phyloP scores from a whole-genome alignment of 1,284 basidiomycete genomes.

The Microbotryum saponariae region DNA sequence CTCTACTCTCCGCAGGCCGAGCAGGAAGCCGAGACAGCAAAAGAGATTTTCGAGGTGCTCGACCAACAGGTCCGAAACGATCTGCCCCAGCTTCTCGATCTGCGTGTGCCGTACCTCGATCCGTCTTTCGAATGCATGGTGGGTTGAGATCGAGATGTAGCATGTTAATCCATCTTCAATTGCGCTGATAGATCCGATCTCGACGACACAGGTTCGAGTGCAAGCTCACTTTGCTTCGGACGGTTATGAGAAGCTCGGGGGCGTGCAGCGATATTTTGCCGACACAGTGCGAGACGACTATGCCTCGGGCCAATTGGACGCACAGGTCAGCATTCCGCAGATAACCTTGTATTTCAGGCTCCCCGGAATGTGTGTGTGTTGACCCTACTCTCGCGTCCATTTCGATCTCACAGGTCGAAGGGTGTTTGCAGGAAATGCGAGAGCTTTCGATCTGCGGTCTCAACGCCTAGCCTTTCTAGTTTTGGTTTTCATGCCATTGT shows the following conservation, averaged over 20 bases:
- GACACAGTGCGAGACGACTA: slow-evolving; percentile 92
- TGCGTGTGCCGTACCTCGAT: slow-evolving; percentile 94
- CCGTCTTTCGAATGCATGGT: slow-evolving; percentile 96
- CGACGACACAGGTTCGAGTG: background rate
- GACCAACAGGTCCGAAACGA: slow-evolving; percentile 88
- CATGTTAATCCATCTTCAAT: background rate
- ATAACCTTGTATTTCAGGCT: slow-evolving; percentile 9
- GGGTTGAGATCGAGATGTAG: slow-evolving; percentile 76
- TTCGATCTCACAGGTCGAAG: slow-evolving; percentile 58
- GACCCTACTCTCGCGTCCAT: background rate
- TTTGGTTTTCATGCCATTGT: background rate
- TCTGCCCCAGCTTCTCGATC: slow-evolving; percentile 83
- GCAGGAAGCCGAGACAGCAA: slow-evolving; percentile 87
- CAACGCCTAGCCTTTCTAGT: slow-evolving; percentile 11
- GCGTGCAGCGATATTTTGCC: slow-evolving; percentile 90
- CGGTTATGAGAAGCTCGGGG: slow-evolving; percentile 93
- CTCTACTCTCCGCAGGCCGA: slow-evolving; percentile 56
- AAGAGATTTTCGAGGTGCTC: slow-evolving; percentile 84
- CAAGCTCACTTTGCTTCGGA: slow-evolving; percentile 28
- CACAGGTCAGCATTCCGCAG: slow-evolving; percentile 54
- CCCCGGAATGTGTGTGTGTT: background rate
- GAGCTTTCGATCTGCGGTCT: slow-evolving; percentile 68
- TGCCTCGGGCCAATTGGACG: slow-evolving; percentile 89
- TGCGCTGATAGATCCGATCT: no score
- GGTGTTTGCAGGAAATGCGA: slow-evolving; percentile 89